Evolutionary conservation across 2,329 filamentous ascomycete species (phyloP), one percentile per base, ranked within the genome.

Genomic region (Phoma sp.): DNA sequence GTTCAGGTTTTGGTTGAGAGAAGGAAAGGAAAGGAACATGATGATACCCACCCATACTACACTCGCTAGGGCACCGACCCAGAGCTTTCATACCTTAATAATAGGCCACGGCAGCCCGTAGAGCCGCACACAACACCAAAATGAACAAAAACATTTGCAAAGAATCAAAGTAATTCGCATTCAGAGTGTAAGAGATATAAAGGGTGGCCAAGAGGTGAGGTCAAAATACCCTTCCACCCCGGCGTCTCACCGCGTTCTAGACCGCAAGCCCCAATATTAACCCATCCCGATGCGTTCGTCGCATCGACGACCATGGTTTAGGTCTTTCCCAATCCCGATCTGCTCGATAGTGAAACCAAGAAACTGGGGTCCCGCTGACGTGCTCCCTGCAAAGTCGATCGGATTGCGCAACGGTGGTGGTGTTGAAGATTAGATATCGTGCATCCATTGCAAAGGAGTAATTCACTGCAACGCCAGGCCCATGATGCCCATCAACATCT

Each of bases 21-120:
- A 21, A 30, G 11, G 36, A 32, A 47, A 30, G 30, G 36, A 47
- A 30, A 39, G 39, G 25, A 23, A 34, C 36, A 17, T 26, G 26
- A 47, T 53, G 57, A 60, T 60, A 60, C 57, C 57, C 57, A 52
- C 34, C 23, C 26, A 33, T 20, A 29, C 30, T 18, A 49, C 50
- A 60, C 43, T 55, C 54, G 47, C 47, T 60, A 34, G 45, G 37
- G 40, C 43, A 40, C 5, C 29, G 23, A 10, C 30, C 42, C 50
- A 47, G 21, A 26, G 21, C 45, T 53, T 34, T 39, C 50, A 21
- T 47, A 47, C 26, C n/a, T 28, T 42, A 26, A 42, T 40, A 2
- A 5, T 10, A 37, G 37, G 37, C 42, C 43, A 47, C 43, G 50
- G 50, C 43, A 53, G 50, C 43, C 50, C 50, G 42, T 53, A 30